Conservation (phyloP, 495 filamentous ascomycete species). For the Aspergillus sparsus region DNA sequence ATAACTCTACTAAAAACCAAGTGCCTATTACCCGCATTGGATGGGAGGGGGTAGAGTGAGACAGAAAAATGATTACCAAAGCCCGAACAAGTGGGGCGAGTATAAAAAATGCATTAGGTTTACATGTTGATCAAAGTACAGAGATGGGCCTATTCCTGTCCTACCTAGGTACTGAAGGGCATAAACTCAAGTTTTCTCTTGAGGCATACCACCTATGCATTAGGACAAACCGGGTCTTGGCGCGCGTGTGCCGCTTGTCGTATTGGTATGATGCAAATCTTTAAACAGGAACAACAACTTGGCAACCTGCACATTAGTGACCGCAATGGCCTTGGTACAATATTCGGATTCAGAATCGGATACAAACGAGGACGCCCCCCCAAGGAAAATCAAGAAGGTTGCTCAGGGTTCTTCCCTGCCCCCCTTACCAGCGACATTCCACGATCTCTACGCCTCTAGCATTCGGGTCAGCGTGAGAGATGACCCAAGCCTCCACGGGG, state of each 20-base stretch:
- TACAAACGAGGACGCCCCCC: conserved; percentile 33
- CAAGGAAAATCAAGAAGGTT: conserved; percentile 31
- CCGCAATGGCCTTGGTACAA: conserved; percentile 64
- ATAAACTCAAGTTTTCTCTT: too few relatives aligned
- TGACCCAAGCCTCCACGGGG: conserved; percentile 81
- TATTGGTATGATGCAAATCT: not conserved
- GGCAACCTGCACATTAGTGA: not conserved
- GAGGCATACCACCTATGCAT: too few relatives aligned
- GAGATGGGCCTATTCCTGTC: too few relatives aligned
- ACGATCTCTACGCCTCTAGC: conserved; percentile 82
- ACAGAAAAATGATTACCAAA: too few relatives aligned
- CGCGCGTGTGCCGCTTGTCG: not conserved
- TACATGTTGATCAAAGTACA: too few relatives aligned
- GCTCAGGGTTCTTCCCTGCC: conserved; percentile 54
- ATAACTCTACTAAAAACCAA: too few relatives aligned
- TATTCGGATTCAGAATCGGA: conserved; percentile 71
- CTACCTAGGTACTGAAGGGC: too few relatives aligned
- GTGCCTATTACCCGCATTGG: too few relatives aligned
- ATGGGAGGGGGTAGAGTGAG: too few relatives aligned
- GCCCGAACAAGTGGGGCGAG: too few relatives aligned
- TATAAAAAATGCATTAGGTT: too few relatives aligned
- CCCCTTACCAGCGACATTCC: conserved; percentile 79
- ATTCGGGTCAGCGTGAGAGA: conserved; percentile 73
- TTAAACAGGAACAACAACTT: not conserved
- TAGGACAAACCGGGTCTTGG: not conserved